Evolutionary conservation across 148 eudicot species (phyloP).

Genomic region (Salicornia ramosissima): DNA sequence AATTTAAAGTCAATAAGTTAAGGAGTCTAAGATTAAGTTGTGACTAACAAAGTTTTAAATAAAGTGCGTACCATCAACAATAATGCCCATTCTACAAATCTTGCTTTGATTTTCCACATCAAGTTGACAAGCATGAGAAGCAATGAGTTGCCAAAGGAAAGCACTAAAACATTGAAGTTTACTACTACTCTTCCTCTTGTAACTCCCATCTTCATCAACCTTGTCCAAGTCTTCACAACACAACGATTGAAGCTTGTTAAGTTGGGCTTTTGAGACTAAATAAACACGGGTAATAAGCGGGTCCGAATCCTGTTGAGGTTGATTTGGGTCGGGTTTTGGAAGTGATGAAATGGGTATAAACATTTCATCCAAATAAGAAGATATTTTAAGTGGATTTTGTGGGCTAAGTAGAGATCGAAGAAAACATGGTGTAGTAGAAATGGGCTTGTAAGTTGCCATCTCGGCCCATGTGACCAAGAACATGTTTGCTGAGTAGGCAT

Average conservation of each 20-base stretch:
- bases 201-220: not conserved
- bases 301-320: no score
- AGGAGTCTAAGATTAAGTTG: no score
- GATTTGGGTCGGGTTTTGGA: constrained; percentile 5
- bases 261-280: constrained; percentile 30
- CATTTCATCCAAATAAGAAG: constrained; percentile 29
- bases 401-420: constrained; percentile 51
- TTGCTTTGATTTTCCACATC: constrained; percentile 13
- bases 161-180: constrained; percentile 62
- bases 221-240: constrained; percentile 19
- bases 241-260: constrained; percentile 32
- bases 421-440: constrained; percentile 36
- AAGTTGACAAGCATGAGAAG: constrained; percentile 23
- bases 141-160: constrained; percentile 60
- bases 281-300: constrained; percentile 53
- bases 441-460: constrained; percentile 31
- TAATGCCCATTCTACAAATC: constrained; percentile 50
- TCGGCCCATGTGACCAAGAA: constrained; percentile 74
- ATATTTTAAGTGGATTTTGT: constrained; percentile 34
- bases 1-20: no score
- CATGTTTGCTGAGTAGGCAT: constrained; percentile 75
- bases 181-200: constrained; percentile 7
- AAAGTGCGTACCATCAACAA: constrained; percentile 49
- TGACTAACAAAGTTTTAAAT: not conserved
- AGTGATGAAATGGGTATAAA: constrained; percentile 36